Evolutionary conservation across 164 flowering plant genomes (phyloP), one percentile per base, ranked within the genome.

Genomic region (Warburgia ugandensis): DNA sequence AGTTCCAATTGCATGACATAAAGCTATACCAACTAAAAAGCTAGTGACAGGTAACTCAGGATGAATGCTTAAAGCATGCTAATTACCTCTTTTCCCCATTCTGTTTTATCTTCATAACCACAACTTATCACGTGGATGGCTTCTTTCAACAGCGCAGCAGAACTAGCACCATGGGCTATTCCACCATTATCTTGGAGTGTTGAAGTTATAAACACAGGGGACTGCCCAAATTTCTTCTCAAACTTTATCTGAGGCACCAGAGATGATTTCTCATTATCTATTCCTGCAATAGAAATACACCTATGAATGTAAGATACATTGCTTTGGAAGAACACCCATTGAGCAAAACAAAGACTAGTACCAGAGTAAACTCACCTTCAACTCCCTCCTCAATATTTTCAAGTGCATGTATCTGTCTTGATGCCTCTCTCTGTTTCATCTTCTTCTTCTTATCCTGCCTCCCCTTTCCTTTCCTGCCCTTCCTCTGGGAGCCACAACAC

Each of bases 361-460:
- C 21, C 16, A 39, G 3, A 6, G 20, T 37, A 37, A 12, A 43
- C 36, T 38, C 76, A 90, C 97, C 97, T 79, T 84, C 96, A 36
- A 87, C 79, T 3, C 92, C 97, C 56, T 84, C 94, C 69, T 84
- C 97, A 37, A 84, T 91, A 67, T 83, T 94, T 64, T 91, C 97
- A 23, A 91, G 70, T 26, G 84, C 77, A 50, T 76, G 82, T 32
- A 83, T 73, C 61, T 78, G 86, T 31, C 73, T 69, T 5, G 79
- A 71, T 8, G 68, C 48, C 13, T 83, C 86, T 58, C 47, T 74
- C 54, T 62, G 70, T 64, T 76, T 79, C 12, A 41, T 74, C 67
- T 69, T 63, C 37, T 43, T 69, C 45, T 41, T 63, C 62, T 67
- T 75, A 8, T 66, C 20, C 63, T 73, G 74, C 26, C 43, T 43